Percentiles rank a stretch among this genome's conserved stretches.
phyloP scores from a whole-genome alignment of 495 filamentous ascomycete species.

The Talaromyces adpressus region DNA sequence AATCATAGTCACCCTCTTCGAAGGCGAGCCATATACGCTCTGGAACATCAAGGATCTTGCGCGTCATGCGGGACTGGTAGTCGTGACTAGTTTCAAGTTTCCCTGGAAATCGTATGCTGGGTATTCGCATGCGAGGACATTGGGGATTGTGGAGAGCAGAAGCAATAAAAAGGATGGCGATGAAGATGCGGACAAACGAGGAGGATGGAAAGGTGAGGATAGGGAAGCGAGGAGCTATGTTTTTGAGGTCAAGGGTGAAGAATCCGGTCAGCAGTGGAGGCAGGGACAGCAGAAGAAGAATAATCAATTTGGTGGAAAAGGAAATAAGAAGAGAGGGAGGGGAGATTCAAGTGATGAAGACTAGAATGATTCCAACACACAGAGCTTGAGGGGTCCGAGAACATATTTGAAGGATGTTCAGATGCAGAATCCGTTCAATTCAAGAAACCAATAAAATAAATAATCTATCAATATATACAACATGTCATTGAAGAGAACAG shows the following conservation, averaged over 20 bases:
- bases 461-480: slow-evolving; percentile 3
- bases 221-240: slow-evolving; percentile 69
- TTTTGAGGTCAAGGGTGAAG: slow-evolving; percentile 50
- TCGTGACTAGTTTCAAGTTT: slow-evolving; percentile 73
- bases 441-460: neutral
- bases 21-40: slow-evolving; percentile 85
- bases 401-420: neutral
- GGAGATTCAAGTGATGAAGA: slow-evolving; percentile 4
- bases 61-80: slow-evolving; percentile 66
- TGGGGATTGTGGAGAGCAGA: slow-evolving; percentile 64
- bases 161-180: slow-evolving; percentile 19
- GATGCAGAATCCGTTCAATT: neutral
- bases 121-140: slow-evolving; percentile 80
- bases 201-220: slow-evolving; percentile 75
- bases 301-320: neutral
- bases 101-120: slow-evolving; percentile 67
- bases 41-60: slow-evolving; percentile 91
- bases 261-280: neutral
- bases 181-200: slow-evolving; percentile 22
- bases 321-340: neutral
- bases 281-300: neutral
- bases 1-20: slow-evolving; percentile 83
- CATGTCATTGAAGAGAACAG: neutral
- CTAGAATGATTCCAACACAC: too few relatives aligned
- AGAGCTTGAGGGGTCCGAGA: too few relatives aligned